Evolutionary conservation across 352 stramenopile genomes (phyloP).

Genomic region (Phytopythium kandeliae): DNA sequence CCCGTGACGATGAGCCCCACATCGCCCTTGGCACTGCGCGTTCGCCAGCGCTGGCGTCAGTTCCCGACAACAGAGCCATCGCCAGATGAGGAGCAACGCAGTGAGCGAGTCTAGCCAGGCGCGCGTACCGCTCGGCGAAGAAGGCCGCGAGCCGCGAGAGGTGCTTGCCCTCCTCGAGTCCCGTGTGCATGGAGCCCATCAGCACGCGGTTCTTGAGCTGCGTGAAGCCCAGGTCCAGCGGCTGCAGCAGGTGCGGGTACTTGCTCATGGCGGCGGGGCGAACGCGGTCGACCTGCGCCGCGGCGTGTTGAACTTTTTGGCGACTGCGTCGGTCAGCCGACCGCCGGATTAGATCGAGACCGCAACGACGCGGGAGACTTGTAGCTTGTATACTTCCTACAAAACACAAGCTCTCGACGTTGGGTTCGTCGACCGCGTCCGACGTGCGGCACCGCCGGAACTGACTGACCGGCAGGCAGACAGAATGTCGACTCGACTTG

Average conservation of each 20-base stretch:
- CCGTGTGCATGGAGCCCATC: conserved; percentile 93
- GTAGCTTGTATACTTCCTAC: not conserved
- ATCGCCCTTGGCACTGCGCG: conserved; percentile 77
- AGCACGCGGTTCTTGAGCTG: conserved; percentile 83
- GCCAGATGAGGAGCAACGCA: too few relatives aligned
- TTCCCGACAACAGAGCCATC: too few relatives aligned
- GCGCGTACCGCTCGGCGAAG: conserved; percentile 88
- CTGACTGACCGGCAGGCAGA: too few relatives aligned
- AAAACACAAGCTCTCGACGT: not conserved
- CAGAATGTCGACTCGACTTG: too few relatives aligned
- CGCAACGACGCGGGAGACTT: too few relatives aligned
- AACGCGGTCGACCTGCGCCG: not conserved
- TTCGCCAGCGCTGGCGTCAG: not conserved
- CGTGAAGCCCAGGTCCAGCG: conserved; percentile 77
- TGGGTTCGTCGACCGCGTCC: not conserved
- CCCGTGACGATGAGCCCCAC: conserved; percentile 94
- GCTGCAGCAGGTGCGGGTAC: conserved; percentile 71
- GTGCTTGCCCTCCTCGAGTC: conserved; percentile 79
- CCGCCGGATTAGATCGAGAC: not conserved
- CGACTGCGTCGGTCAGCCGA: not conserved
- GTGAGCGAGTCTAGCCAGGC: too few relatives aligned
- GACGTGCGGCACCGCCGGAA: conserved; percentile 5
- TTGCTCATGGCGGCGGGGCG: conserved; percentile 34
- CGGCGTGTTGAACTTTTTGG: conserved; percentile 9
- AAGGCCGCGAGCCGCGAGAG: conserved; percentile 90